Evolutionary conservation across 495 filamentous ascomycete species (phyloP).

Genomic region (Penicillium salamii): DNA sequence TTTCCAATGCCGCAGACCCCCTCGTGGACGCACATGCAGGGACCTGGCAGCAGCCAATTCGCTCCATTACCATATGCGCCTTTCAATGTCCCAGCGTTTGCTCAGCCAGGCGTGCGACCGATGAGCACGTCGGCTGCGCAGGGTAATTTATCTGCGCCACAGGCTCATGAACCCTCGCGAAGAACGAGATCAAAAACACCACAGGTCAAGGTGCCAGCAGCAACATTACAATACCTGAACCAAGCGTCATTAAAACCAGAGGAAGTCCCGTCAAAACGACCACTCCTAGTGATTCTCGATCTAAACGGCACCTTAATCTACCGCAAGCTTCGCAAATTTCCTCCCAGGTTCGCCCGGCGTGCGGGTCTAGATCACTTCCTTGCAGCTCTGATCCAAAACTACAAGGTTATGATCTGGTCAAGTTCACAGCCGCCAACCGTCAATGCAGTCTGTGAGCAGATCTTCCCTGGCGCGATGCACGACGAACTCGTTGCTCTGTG

Average conservation of each 20-base stretch:
- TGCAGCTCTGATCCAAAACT: slow-evolving; percentile 58
- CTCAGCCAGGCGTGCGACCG: slow-evolving; percentile 3
- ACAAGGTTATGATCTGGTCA: slow-evolving; percentile 87
- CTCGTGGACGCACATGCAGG: slow-evolving; percentile 8
- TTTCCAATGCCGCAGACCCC: background rate
- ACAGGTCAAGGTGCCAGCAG: slow-evolving; percentile 23
- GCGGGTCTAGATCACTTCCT: slow-evolving; percentile 66
- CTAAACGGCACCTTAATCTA: slow-evolving; percentile 87
- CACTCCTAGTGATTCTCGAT: slow-evolving; percentile 79
- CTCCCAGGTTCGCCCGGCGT: slow-evolving; percentile 56
- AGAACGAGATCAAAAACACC: slow-evolving; percentile 15
- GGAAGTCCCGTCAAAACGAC: slow-evolving; percentile 29
- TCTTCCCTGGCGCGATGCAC: slow-evolving; percentile 43
- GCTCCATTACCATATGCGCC: too few species aligned
- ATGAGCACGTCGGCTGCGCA: slow-evolving; percentile 20
- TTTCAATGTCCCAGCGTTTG: background rate
- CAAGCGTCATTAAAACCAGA: slow-evolving; percentile 35
- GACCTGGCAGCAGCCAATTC: background rate
- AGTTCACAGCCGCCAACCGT: slow-evolving; percentile 75
- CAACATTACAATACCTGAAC: slow-evolving; percentile 42
- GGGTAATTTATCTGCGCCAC: too few species aligned
- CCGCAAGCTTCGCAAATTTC: slow-evolving; percentile 52
- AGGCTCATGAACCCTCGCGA: background rate
- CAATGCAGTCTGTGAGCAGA: slow-evolving; percentile 48
- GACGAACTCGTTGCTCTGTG: slow-evolving; percentile 63